phyloP scores from a whole-genome alignment of 225 moss, liverwort and hornwort genomes.

The Climacium dendroides region DNA sequence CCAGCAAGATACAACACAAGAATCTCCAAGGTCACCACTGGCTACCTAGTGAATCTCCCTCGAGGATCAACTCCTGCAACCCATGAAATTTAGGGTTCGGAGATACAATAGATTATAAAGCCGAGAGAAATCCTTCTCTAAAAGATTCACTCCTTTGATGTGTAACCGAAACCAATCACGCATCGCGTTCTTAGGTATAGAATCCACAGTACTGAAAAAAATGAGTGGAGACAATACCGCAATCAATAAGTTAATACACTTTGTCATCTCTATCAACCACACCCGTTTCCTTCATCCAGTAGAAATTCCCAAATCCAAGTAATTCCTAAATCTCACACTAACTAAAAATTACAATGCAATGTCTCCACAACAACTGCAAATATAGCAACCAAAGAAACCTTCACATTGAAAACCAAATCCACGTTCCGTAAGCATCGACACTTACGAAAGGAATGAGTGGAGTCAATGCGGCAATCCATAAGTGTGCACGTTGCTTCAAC shows the following conservation, averaged over 20 bases:
- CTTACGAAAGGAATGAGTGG: neutral
- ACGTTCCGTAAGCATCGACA: neutral
- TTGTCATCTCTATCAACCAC: neutral
- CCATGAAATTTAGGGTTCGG: neutral
- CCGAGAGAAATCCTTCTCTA: neutral
- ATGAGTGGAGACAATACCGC: neutral
- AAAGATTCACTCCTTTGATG: neutral
- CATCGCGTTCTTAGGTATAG: neutral
- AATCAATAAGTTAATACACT: neutral
- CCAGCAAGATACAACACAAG: neutral
- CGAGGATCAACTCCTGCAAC: neutral
- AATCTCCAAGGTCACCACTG: neutral
- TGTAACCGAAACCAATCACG: neutral
- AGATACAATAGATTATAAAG: neutral
- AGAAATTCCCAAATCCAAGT: neutral
- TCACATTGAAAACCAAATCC: neutral
- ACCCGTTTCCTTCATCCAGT: neutral
- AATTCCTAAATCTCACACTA: neutral
- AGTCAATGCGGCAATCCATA: neutral
- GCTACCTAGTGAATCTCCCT: neutral
- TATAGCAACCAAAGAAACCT: too few species aligned
- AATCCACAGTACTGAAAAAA: neutral
- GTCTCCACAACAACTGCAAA: neutral
- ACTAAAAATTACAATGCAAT: neutral
- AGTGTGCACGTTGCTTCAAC: neutral